These are phyloP conservation scores for Diutina mesorugosa DNA, from an alignment of 1,139 yeast genomes.

Conservation along the genomic window DNA sequence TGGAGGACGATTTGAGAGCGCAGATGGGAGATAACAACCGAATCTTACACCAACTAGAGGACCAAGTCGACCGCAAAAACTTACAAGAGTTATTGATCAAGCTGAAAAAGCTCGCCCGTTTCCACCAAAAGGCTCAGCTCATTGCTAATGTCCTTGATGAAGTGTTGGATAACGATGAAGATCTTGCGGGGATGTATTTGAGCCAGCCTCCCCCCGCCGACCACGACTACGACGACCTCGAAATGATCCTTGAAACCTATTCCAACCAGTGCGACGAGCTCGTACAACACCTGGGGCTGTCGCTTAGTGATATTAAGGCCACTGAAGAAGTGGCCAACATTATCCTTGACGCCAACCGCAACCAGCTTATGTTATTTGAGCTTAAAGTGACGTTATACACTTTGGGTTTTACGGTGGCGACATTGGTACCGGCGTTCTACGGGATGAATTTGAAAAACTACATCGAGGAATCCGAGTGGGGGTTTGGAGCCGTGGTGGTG, in stretches of 20 bases:
- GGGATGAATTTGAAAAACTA: conserved; percentile 93
- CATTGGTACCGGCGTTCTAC: conserved; percentile 61
- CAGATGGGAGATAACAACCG: conserved; percentile 66
- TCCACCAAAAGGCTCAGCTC: conserved; percentile 71
- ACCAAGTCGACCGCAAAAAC: conserved; percentile 72
- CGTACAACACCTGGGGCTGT: conserved; percentile 83
- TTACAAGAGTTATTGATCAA: conserved; percentile 69
- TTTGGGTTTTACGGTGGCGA: conserved; percentile 70
- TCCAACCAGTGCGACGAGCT: conserved; percentile 93
- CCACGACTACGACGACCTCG: conserved; percentile 59
- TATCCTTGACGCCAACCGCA: conserved; percentile 88
- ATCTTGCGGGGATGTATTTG: conserved; percentile 73
- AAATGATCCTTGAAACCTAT: conserved; percentile 84
- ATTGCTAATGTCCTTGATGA: conserved; percentile 83
- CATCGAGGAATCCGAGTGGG: conserved; percentile 63
- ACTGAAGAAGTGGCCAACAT: conserved; percentile 96
- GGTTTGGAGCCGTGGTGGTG: conserved; percentile 50
- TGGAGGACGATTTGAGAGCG: conserved; percentile 75
- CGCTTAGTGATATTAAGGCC: conserved; percentile 74
- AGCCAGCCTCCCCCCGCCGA: conserved; percentile 22
- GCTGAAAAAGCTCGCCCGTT: conserved; percentile 69
- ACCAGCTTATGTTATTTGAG: conserved; percentile 83
- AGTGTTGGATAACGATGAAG: conserved; percentile 78
- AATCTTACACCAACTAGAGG: conserved; percentile 71
- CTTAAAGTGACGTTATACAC: conserved; percentile 78